Conservation (phyloP, 352 stramenopile species). For the Globisporangium iwayamae region DNA sequence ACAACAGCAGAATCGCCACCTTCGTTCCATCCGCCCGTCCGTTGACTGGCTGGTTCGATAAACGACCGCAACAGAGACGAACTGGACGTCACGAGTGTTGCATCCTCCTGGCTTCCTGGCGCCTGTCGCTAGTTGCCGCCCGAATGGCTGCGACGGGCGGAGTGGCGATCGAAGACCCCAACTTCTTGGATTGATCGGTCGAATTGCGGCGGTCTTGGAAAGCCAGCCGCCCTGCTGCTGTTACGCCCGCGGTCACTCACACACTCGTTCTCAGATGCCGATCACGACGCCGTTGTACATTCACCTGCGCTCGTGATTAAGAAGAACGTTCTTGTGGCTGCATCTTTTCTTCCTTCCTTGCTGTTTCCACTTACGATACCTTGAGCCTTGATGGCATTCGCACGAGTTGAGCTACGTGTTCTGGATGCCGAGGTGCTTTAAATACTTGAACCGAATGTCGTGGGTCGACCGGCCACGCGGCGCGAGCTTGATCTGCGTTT, state of each 20-base stretch:
- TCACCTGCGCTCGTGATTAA: neutral
- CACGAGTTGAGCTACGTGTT: constrained; percentile 19
- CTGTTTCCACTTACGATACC: too few species aligned
- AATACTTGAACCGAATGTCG: constrained; percentile 85
- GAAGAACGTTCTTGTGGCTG: constrained; percentile 10
- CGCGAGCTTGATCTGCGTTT: constrained; percentile 74
- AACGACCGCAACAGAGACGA: neutral
- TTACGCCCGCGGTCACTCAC: neutral
- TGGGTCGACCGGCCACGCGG: constrained; percentile 65
- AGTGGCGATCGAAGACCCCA: too few species aligned
- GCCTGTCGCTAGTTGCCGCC: neutral
- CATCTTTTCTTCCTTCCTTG: neutral
- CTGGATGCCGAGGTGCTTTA: constrained; percentile 84
- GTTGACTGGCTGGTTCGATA: neutral
- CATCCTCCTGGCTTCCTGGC: constrained; percentile 1
- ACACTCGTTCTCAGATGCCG: neutral
- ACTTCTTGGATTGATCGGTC: too few species aligned
- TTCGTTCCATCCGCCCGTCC: neutral
- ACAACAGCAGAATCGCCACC: neutral
- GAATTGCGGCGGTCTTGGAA: neutral
- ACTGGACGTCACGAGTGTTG: constrained; percentile 4
- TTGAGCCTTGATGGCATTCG: too few species aligned
- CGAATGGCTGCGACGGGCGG: neutral
- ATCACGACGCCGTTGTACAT: neutral
- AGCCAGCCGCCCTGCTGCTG: neutral